phyloP scores from a whole-genome alignment of 805 yeast species.

The Hanseniaspora vineae region DNA sequence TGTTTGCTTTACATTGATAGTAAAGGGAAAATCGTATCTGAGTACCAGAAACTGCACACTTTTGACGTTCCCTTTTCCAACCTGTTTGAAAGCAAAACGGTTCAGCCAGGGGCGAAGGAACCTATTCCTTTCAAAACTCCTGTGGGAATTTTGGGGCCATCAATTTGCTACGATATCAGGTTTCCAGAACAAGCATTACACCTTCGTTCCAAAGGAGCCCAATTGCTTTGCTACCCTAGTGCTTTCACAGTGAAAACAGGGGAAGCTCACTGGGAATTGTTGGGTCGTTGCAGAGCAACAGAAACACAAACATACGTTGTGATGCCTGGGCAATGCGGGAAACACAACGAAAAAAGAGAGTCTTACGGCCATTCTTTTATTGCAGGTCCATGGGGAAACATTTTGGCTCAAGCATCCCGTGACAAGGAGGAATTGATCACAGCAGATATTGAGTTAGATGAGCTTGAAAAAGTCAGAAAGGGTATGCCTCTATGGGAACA shows the following conservation, averaged over 20 bases:
- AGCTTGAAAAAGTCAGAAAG: slow-evolving; percentile 37
- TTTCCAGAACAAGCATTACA: slow-evolving; percentile 70
- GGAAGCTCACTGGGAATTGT: slow-evolving; percentile 72
- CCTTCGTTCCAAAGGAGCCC: slow-evolving; percentile 57
- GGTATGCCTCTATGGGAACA: slow-evolving; percentile 74
- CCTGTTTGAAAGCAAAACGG: slow-evolving; percentile 63
- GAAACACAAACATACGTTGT: slow-evolving; percentile 80
- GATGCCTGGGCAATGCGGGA: slow-evolving; percentile 82
- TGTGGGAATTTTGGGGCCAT: slow-evolving; percentile 53
- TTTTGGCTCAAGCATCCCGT: slow-evolving; percentile 45
- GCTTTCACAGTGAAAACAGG: slow-evolving; percentile 93
- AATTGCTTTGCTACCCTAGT: slow-evolving; percentile 70
- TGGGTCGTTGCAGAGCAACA: slow-evolving; percentile 76
- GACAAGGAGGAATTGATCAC: slow-evolving; percentile 30
- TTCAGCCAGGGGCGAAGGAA: slow-evolving; percentile 58
- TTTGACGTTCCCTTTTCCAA: slow-evolving; percentile 74
- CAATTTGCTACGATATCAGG: slow-evolving; percentile 77
- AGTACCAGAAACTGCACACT: slow-evolving; percentile 77
- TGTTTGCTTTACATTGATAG: slow-evolving; percentile 58
- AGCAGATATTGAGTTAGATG: slow-evolving; percentile 54
- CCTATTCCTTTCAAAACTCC: slow-evolving; percentile 45
- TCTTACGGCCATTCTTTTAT: slow-evolving; percentile 83
- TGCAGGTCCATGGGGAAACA: slow-evolving; percentile 86
- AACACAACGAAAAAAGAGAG: slow-evolving; percentile 47
- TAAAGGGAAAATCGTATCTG: slow-evolving; percentile 48